Percentiles rank a stretch among this genome's conserved stretches.
Conservation (phyloP, 1,284 basidiomycete genomes). For the Anthracocystis setariae region DNA sequence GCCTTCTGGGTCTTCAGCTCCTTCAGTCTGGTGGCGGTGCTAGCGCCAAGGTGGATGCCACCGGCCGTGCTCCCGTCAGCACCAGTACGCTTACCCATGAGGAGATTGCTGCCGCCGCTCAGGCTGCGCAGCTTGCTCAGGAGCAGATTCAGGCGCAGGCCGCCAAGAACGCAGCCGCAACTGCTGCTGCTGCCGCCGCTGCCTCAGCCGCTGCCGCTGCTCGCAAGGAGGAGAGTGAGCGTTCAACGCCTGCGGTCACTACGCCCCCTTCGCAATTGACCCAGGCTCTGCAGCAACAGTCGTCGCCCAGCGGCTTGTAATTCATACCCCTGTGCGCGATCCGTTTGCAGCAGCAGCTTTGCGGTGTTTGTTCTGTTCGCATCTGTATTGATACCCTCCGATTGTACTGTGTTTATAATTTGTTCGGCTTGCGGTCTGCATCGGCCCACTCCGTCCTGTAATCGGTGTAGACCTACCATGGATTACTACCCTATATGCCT, state of each 20-base stretch:
- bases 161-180: conserved; percentile 50
- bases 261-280: conserved; percentile 39
- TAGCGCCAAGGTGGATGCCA: conserved; percentile 63
- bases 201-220: conserved; percentile 45
- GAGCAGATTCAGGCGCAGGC: conserved; percentile 57
- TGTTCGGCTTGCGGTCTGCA: conserved; percentile 19
- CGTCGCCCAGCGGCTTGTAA: conserved; percentile 30
- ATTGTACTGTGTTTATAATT: conserved; percentile 43
- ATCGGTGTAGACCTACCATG: conserved; percentile 25
- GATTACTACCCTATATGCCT: conserved; percentile 32
- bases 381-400: conserved; percentile 42
- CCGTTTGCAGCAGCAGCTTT: conserved; percentile 5
- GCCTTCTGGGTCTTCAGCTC: conserved; percentile 67
- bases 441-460: not conserved
- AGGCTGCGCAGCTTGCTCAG: conserved; percentile 60
- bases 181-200: conserved; percentile 44
- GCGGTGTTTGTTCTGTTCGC: conserved; percentile 12
- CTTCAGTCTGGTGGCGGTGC: conserved; percentile 64
- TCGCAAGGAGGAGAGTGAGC: conserved; percentile 40
- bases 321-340: conserved; percentile 3
- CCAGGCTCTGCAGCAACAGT: conserved; percentile 34
- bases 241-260: conserved; percentile 16
- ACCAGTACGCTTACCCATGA: conserved; percentile 62
- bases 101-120: conserved; percentile 63
- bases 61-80: conserved; percentile 62